phyloP scores from a whole-genome alignment of 1,139 yeast genomes.

The Blastobotrys buckinghamii region DNA sequence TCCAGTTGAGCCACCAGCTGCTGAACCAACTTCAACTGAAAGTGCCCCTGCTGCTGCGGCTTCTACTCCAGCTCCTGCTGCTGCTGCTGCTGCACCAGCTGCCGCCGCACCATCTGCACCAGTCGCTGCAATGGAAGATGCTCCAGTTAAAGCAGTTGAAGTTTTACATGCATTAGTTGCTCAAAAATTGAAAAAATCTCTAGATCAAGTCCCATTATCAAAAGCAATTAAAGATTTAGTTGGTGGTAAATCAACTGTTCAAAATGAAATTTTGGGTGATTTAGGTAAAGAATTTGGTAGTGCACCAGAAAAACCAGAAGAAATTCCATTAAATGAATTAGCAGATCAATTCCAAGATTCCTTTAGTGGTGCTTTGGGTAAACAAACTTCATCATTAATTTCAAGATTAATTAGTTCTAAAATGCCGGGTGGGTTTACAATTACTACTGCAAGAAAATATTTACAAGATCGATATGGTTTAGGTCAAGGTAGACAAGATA shows the following conservation, averaged over 20 bases:
- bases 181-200: slow-evolving; percentile 85
- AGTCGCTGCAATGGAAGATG: slow-evolving; percentile 78
- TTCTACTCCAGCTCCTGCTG: slow-evolving; percentile 40
- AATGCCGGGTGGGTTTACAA: slow-evolving; percentile 99
- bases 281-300: slow-evolving; percentile 96
- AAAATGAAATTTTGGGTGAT: slow-evolving; percentile 96
- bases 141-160: slow-evolving; percentile 79
- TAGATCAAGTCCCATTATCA: slow-evolving; percentile 78
- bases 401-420: slow-evolving; percentile 91
- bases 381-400: slow-evolving; percentile 81
- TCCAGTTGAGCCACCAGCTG: slow-evolving; percentile 55
- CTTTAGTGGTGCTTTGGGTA: slow-evolving; percentile 83
- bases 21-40: slow-evolving; percentile 27
- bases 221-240: slow-evolving; percentile 96
- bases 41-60: slow-evolving; percentile 38
- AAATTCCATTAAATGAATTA: slow-evolving; percentile 89
- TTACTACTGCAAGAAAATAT: slow-evolving; percentile 85
- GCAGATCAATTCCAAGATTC: slow-evolving; percentile 94
- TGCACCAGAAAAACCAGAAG: slow-evolving; percentile 98
- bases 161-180: slow-evolving; percentile 88
- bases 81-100: slow-evolving; percentile 55
- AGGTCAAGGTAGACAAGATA: slow-evolving; percentile 90
- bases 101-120: slow-evolving; percentile 64
- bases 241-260: slow-evolving; percentile 97
- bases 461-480: slow-evolving; percentile 88